phyloP scores from a whole-genome alignment of 2,329 filamentous ascomycete genomes.

The Lasiodiplodia hormozganensis region DNA sequence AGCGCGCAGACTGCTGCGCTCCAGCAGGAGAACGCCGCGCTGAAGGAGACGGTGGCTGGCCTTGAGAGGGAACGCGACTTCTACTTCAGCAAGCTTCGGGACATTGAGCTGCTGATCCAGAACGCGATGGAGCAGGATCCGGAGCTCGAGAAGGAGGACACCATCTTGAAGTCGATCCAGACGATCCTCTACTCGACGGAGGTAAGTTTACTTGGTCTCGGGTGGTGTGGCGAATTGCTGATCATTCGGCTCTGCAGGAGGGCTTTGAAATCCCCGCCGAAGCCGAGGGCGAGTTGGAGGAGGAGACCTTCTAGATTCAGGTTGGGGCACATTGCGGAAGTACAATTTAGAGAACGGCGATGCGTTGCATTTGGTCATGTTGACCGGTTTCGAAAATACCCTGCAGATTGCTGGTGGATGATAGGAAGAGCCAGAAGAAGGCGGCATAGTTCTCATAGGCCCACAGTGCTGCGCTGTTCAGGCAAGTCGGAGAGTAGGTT shows the following conservation, averaged over 20 bases:
- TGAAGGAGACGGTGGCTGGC: constrained; percentile 95
- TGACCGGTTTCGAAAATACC: constrained; percentile 29
- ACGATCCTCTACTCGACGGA: constrained; percentile 97
- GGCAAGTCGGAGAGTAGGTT: constrained; percentile 1
- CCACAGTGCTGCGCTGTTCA: constrained; percentile 16
- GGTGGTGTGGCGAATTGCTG: constrained; percentile 3
- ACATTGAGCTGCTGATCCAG: constrained; percentile 95
- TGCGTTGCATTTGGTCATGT: constrained; percentile 29
- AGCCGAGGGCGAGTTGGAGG: constrained; percentile 72
- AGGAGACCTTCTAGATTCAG: constrained; percentile 49
- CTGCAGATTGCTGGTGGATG: constrained; percentile 27
- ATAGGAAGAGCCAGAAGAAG: constrained; percentile 5
- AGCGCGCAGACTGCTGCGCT: constrained; percentile 73
- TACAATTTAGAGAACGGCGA: constrained; percentile 17
- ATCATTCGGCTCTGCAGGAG: constrained; percentile 40
- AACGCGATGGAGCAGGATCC: constrained; percentile 91
- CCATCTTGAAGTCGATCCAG: constrained; percentile 94
- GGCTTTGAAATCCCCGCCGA: constrained; percentile 84
- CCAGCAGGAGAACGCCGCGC: constrained; percentile 81
- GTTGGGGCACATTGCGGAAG: not conserved
- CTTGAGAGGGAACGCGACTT: constrained; percentile 97
- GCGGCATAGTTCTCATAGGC: constrained; percentile 22
- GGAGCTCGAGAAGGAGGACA: constrained; percentile 91
- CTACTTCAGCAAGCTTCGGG: constrained; percentile 97
- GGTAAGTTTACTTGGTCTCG: constrained; percentile 47